Conservation (phyloP, 2,329 filamentous ascomycete genomes). For the Pyricularia grisea region DNA sequence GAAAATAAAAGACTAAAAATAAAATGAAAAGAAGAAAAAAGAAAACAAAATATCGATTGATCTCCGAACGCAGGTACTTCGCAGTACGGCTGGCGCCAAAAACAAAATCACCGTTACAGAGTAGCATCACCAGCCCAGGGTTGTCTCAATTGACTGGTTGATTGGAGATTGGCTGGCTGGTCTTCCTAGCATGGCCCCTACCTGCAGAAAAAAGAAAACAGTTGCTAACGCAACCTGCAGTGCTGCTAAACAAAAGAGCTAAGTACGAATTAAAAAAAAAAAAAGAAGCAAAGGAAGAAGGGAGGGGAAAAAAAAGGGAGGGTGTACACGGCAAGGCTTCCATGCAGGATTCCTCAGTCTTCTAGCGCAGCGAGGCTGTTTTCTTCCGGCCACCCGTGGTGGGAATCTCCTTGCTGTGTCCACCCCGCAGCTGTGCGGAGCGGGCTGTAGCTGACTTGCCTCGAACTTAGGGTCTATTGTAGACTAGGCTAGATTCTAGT, state of each 20-base stretch:
- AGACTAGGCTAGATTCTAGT: background rate
- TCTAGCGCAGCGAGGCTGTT: slow-evolving; percentile 4
- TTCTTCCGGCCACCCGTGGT: background rate
- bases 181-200: background rate
- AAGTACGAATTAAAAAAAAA: too few relatives aligned
- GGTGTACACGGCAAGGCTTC: slow-evolving; percentile 2
- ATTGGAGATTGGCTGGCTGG: background rate
- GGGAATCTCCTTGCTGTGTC: background rate
- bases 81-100: background rate
- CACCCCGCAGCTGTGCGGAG: background rate
- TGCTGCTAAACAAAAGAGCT: background rate
- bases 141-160: background rate
- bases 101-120: background rate
- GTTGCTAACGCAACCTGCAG: background rate
- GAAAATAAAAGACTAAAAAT: background rate
- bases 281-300: background rate
- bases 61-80: background rate
- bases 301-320: background rate
- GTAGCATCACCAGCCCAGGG: background rate
- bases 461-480: background rate
- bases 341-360: slow-evolving; percentile 5
- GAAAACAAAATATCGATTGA: background rate
- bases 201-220: background rate
- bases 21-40: background rate
- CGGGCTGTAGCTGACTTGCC: background rate